These are phyloP conservation scores for Ophioceras dolichostomum DNA, from an alignment of 2,329 filamentous ascomycete species.

Conservation along the genomic window DNA sequence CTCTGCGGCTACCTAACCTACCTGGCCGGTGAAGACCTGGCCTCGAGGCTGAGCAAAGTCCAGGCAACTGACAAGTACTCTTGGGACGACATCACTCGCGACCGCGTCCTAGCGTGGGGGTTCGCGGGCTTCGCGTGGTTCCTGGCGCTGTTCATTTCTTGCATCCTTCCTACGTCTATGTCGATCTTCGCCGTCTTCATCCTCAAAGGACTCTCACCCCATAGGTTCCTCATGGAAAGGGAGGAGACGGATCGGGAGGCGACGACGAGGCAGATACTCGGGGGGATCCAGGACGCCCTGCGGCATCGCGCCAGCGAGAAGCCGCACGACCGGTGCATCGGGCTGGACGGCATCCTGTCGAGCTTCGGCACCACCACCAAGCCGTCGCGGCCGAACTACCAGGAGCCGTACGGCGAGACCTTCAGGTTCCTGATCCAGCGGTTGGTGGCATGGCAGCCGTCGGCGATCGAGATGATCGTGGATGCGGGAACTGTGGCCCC, in stretches of 20 bases:
- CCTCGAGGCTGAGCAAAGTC: too few species aligned
- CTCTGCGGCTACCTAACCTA: not conserved
- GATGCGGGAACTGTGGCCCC: not conserved
- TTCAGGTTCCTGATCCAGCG: not conserved
- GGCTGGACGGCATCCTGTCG: not conserved
- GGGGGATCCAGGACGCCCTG: not conserved
- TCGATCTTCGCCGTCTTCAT: not conserved
- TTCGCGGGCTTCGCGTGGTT: not conserved
- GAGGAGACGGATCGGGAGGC: not conserved
- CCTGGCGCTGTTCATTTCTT: not conserved
- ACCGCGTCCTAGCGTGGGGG: not conserved
- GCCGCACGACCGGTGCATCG: not conserved
- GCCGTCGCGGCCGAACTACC: not conserved
- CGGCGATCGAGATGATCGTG: not conserved
- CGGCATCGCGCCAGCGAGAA: not conserved
- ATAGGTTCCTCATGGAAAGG: not conserved
- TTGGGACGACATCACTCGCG: not conserved
- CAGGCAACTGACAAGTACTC: too few species aligned
- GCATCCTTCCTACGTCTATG: too few species aligned
- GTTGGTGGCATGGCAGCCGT: not conserved
- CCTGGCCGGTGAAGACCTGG: not conserved
- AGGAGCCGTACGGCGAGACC: not conserved
- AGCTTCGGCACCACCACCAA: not conserved
- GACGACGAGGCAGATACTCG: not conserved
- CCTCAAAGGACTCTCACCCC: not conserved